A percentile compares a stretch with the other conserved stretches of the same genome.
Conservation (phyloP, 2,329 filamentous ascomycete genomes). For the Anthostomella pinea region DNA sequence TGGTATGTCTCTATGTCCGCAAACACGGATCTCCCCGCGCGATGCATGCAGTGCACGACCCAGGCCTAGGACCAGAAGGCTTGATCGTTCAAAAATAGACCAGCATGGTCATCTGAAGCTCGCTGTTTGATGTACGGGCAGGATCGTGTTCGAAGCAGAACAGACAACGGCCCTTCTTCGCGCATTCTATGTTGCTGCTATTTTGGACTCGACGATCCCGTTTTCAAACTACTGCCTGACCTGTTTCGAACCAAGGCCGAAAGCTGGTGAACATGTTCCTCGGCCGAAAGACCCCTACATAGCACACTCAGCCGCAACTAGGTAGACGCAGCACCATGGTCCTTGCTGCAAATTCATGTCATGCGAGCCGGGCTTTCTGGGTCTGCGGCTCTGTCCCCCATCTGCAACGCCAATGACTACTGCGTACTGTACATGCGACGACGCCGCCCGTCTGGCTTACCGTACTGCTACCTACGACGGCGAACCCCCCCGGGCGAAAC, state of each 20-base stretch:
- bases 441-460: conserved; percentile 7
- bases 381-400: conserved; percentile 6
- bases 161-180: too few relatives aligned
- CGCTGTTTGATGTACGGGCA: conserved; percentile 1
- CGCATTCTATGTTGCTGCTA: too few relatives aligned
- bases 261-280: neutral
- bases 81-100: conserved; percentile 13
- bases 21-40: conserved; percentile 8
- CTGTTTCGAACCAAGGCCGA: conserved; percentile 1
- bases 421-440: conserved; percentile 2
- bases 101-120: neutral
- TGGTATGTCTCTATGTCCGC: conserved; percentile 4
- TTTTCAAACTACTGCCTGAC: neutral
- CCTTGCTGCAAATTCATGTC: too few relatives aligned
- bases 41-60: neutral
- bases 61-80: too few relatives aligned
- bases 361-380: conserved; percentile 9
- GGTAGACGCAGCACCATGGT: too few relatives aligned
- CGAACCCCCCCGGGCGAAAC: conserved; percentile 1
- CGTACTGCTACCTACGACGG: conserved; percentile 3
- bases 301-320: conserved; percentile 11
- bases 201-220: too few relatives aligned
- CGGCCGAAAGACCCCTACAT: conserved; percentile 2
- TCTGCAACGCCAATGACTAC: neutral
- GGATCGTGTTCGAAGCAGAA: conserved; percentile 1